Evolutionary conservation across 257 asterid genomes (phyloP).

Genomic region (Nyctanthes arbortristis): DNA sequence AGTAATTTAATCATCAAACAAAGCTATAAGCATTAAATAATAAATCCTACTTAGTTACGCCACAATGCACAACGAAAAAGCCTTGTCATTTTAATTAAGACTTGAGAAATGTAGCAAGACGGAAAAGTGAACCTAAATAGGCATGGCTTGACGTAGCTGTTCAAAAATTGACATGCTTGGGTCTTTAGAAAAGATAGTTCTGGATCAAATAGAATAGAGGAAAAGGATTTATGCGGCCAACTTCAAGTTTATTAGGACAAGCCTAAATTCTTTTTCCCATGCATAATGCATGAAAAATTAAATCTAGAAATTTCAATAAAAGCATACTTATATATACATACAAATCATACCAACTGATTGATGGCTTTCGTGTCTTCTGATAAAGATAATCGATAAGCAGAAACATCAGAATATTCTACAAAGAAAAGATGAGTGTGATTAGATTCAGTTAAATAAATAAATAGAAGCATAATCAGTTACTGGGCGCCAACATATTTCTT

Average conservation of each 20-base stretch:
- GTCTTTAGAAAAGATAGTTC: background rate
- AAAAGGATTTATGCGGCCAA: background rate
- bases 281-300: conserved; percentile 5
- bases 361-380: conserved; percentile 95
- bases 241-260: background rate
- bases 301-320: background rate
- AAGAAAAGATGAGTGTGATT: conserved; percentile 20
- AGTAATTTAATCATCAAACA: conserved; percentile 17
- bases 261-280: background rate
- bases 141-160: background rate
- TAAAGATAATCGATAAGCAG: conserved; percentile 90
- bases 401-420: conserved; percentile 87
- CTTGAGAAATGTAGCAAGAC: background rate
- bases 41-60: no score
- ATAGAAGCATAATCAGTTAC: no score
- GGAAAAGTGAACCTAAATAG: no score
- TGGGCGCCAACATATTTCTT: background rate
- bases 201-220: background rate
- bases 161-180: background rate
- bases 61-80: no score
- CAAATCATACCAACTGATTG: conserved; percentile 77
- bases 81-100: conserved; percentile 1
- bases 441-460: background rate
- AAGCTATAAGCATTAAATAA: conserved; percentile 13
- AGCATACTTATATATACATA: conserved; percentile 8